Conservation (phyloP, 306 rosid genomes). For the Leucaena leucocephala region DNA sequence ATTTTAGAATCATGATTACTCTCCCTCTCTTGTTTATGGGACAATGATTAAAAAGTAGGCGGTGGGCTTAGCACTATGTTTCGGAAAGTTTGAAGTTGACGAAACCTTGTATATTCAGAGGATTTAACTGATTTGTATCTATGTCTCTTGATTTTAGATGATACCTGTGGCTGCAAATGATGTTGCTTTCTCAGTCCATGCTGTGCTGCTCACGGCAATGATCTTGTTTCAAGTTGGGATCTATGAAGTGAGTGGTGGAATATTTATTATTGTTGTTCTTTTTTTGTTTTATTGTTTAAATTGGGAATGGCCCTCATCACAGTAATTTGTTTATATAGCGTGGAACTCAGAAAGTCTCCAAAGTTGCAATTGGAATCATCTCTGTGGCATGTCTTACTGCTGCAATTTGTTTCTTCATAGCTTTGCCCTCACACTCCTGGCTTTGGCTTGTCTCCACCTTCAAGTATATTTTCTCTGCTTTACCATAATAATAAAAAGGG, state of each 20-base stretch:
- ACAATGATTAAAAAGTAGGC: too few relatives aligned
- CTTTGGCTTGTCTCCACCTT: conserved; percentile 78
- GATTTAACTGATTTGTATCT: background rate
- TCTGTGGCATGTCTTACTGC: conserved; percentile 66
- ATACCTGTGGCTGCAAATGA: conserved; percentile 95
- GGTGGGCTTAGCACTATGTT: too few relatives aligned
- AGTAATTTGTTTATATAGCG: conserved; percentile 52
- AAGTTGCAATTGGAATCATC: conserved; percentile 59
- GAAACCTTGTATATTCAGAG: background rate
- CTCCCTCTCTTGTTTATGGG: too few relatives aligned
- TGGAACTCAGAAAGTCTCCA: conserved; percentile 81
- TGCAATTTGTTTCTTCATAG: conserved; percentile 76
- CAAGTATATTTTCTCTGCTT: conserved; percentile 54
- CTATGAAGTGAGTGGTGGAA: conserved; percentile 64
- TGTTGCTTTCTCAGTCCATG: conserved; percentile 89
- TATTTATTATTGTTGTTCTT: conserved; percentile 4
- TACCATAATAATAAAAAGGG: background rate
- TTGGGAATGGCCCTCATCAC: conserved; percentile 25
- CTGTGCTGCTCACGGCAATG: conserved; percentile 74
- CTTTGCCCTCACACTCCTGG: conserved; percentile 79
- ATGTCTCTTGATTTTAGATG: conserved; percentile 58
- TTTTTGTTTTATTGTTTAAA: conserved; percentile 6
- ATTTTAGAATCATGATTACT: too few relatives aligned
- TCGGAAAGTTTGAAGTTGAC: too few relatives aligned
- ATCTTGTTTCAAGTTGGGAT: conserved; percentile 71